Evolutionary conservation across 1,284 basidiomycete species (phyloP).

Genomic region (Ganoderma sp.): DNA sequence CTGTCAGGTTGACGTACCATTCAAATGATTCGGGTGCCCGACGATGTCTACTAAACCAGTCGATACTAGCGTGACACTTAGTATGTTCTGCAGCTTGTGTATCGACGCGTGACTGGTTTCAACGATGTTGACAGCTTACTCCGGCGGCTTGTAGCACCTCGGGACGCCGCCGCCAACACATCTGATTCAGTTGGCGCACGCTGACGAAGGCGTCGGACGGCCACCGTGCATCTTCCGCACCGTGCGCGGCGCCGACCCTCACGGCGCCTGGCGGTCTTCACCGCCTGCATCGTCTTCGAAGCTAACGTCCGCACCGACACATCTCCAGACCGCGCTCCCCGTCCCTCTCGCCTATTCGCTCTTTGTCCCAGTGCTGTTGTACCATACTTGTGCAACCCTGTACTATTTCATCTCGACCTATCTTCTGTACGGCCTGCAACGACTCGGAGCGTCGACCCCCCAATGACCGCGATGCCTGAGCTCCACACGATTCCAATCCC

Average conservation of each 20-base stretch:
- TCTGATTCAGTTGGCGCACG: slow-evolving; percentile 2
- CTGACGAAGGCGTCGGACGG: slow-evolving; percentile 12
- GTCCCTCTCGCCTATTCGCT: neutral
- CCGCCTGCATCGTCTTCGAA: neutral
- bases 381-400: slow-evolving; percentile 7
- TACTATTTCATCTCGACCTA: neutral
- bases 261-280: slow-evolving; percentile 1
- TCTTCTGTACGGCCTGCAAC: neutral
- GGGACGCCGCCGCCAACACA: neutral
- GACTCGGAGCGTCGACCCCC: neutral
- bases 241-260: slow-evolving; percentile 1
- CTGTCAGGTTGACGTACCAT: neutral
- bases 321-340: neutral
- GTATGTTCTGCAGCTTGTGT: neutral
- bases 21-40: neutral
- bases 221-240: slow-evolving; percentile 9
- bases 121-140: neutral
- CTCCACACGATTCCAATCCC: slow-evolving; percentile 63
- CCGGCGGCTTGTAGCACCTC: neutral
- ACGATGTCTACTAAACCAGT: neutral
- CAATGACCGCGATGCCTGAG: slow-evolving; percentile 14
- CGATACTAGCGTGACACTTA: too few species aligned
- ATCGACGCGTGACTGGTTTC: neutral
- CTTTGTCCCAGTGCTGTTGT: slow-evolving; percentile 15
- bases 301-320: neutral